These are phyloP conservation scores for Xylaria sp. DNA, from an alignment of 2,329 filamentous ascomycete species.

Conservation along the genomic window DNA sequence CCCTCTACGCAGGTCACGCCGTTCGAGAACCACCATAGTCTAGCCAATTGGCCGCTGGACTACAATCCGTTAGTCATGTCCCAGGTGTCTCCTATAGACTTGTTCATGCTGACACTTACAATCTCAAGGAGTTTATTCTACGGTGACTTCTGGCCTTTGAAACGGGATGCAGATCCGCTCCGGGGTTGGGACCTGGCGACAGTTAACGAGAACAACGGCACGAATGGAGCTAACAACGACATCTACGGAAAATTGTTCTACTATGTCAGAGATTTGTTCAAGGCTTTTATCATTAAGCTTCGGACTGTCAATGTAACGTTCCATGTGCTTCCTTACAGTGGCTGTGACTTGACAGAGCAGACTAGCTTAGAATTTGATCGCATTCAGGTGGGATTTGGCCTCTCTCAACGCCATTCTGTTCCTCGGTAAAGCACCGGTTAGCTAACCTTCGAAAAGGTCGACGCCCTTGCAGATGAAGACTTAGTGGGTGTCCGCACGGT, in stretches of 20 bases:
- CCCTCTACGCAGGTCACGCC: background rate
- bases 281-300: conserved; percentile 22
- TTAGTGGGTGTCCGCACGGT: background rate
- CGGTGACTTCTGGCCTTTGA: conserved; percentile 5
- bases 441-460: background rate
- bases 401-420: background rate
- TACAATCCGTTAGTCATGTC: conserved; percentile 18
- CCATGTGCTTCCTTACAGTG: conserved; percentile 1
- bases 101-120: background rate
- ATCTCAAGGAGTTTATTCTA: conserved; percentile 8
- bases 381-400: conserved; percentile 11
- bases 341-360: background rate
- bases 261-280: conserved; percentile 23
- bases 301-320: conserved; percentile 2
- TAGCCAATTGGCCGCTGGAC: background rate
- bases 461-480: conserved; percentile 2
- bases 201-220: background rate
- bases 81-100: background rate
- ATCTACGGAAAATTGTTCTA: conserved; percentile 32
- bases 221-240: background rate
- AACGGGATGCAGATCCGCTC: conserved; percentile 14
- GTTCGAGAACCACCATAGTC: background rate
- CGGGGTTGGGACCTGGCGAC: conserved; percentile 24
- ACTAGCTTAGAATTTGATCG: conserved; percentile 17
- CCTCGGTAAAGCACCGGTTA: background rate